Evolutionary conservation across 1,139 yeast genomes (phyloP).

Genomic region (Hanseniaspora sp.): DNA sequence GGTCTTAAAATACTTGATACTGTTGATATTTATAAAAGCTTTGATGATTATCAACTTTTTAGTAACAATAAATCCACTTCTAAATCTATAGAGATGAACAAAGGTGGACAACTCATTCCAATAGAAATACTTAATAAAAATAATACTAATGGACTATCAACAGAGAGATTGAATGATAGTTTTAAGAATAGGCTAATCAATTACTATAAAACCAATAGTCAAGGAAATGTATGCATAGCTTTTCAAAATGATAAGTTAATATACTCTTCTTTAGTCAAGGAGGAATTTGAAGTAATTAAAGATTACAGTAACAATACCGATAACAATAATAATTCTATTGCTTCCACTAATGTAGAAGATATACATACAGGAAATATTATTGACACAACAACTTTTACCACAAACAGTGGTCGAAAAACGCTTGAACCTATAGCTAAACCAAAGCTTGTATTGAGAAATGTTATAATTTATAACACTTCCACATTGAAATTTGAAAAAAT

Average conservation of each 20-base stretch:
- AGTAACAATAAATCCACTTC: background rate
- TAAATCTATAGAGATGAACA: conserved; percentile 2
- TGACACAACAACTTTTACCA: background rate
- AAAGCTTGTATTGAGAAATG: conserved; percentile 7
- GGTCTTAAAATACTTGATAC: conserved; percentile 11
- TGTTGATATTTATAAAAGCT: conserved; percentile 12
- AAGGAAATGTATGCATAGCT: conserved; percentile 9
- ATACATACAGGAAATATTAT: background rate
- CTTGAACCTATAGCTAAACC: conserved; percentile 11
- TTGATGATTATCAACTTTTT: conserved; percentile 13
- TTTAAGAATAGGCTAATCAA: conserved; percentile 6
- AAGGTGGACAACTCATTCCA: conserved; percentile 6
- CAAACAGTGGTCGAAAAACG: background rate
- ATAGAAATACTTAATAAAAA: background rate
- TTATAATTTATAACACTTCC: conserved; percentile 6
- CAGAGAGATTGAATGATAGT: background rate
- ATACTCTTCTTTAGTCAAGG: conserved; percentile 9
- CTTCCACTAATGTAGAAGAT: background rate
- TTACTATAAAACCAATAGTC: conserved; percentile 2
- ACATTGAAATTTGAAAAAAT: conserved; percentile 12
- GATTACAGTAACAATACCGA: background rate
- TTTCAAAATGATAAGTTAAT: conserved; percentile 9
- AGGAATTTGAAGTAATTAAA: conserved; percentile 5
- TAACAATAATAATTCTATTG: background rate
- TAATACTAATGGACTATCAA: background rate